phyloP scores from a whole-genome alignment of 2,329 filamentous ascomycete species.

The Albifimbria verrucaria region DNA sequence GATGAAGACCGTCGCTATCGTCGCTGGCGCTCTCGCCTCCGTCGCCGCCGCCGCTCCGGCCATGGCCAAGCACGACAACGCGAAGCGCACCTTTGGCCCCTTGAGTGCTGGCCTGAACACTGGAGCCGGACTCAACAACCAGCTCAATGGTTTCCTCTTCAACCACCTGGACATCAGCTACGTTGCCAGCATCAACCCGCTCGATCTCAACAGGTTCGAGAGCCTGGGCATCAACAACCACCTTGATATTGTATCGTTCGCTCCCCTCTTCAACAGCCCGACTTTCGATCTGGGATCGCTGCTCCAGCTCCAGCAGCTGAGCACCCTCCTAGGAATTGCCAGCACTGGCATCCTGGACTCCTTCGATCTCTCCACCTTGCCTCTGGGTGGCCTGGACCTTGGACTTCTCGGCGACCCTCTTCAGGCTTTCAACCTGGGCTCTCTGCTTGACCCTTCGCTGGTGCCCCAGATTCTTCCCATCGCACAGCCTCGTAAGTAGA shows the following conservation, averaged over 20 bases:
- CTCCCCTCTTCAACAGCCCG: constrained; percentile 36
- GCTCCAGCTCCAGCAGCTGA: constrained; percentile 38
- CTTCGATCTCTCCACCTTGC: constrained; percentile 22
- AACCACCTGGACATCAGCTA: constrained; percentile 40
- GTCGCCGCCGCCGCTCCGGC: constrained; percentile 41
- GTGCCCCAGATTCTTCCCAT: constrained; percentile 16
- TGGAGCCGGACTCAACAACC: no score
- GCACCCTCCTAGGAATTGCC: constrained; percentile 32
- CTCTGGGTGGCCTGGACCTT: constrained; percentile 23
- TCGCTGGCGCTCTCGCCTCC: constrained; percentile 42
- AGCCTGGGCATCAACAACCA: constrained; percentile 36
- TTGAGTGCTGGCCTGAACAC: no score
- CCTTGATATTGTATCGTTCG: constrained; percentile 41
- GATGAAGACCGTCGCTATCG: constrained; percentile 47
- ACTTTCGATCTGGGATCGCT: constrained; percentile 37
- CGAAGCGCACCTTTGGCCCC: constrained; percentile 22
- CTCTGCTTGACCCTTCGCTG: constrained; percentile 24
- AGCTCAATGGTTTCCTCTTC: constrained; percentile 39
- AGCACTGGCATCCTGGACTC: constrained; percentile 24
- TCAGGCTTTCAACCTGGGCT: constrained; percentile 21
- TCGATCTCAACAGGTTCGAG: constrained; percentile 41
- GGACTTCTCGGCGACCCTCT: constrained; percentile 23
- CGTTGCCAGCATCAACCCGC: constrained; percentile 42
- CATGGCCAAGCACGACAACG: constrained; percentile 16
- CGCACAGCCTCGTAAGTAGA: background rate